Conservation (phyloP, 1,139 yeast species). For the Yamadazyma friedrichii region DNA sequence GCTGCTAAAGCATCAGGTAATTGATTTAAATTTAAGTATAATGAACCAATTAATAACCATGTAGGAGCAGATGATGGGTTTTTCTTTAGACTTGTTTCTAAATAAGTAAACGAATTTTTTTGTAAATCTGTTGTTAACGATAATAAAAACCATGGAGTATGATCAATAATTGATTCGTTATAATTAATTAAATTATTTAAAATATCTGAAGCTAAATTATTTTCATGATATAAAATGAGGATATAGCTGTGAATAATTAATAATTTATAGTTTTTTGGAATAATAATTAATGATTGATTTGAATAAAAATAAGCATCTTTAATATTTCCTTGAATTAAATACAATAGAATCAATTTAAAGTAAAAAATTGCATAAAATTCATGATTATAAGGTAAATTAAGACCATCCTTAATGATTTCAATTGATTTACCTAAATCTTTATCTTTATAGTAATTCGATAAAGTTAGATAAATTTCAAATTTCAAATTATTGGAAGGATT, state of each 20-base stretch:
- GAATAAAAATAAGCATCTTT: constrained; percentile 6
- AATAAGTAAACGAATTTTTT: constrained; percentile 54
- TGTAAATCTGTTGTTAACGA: constrained; percentile 54
- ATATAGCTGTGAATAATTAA: constrained; percentile 2
- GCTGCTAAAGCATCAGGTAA: constrained; percentile 67
- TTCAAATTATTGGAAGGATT: constrained; percentile 3
- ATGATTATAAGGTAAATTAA: constrained; percentile 3
- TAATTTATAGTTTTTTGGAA: constrained; percentile 4
- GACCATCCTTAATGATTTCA: constrained; percentile 3
- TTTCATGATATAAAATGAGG: background rate
- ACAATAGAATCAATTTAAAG: constrained; percentile 7
- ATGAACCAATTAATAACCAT: constrained; percentile 65
- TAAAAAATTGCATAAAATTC: constrained; percentile 4
- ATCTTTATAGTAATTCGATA: constrained; percentile 2
- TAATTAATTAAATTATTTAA: constrained; percentile 2
- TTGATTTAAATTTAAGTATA: constrained; percentile 58
- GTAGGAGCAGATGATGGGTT: constrained; percentile 57
- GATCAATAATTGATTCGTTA: constrained; percentile 27
- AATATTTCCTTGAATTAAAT: constrained; percentile 3
- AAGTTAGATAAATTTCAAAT: constrained; percentile 3
- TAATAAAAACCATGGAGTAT: constrained; percentile 57
- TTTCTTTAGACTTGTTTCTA: constrained; percentile 55
- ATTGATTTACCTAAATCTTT: constrained; percentile 2
- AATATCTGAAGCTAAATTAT: background rate
- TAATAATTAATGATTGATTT: constrained; percentile 2